phyloP scores from a whole-genome alignment of 2,329 filamentous ascomycete species.

The Penicillium thymicola region DNA sequence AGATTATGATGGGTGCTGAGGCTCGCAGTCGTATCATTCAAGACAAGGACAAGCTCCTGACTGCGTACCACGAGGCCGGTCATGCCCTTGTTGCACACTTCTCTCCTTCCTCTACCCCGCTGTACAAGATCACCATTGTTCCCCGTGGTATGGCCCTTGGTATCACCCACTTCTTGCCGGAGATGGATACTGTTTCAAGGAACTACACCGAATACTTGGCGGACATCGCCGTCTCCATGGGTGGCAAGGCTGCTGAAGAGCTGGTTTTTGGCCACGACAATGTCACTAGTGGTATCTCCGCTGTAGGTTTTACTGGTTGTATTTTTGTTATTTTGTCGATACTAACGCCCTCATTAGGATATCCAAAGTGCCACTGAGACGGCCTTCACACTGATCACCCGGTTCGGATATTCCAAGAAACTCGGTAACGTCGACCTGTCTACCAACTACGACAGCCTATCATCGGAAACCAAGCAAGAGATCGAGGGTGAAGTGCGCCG shows the following conservation, averaged over 20 bases:
- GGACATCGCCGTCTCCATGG: conserved; percentile 74
- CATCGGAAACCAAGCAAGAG: conserved; percentile 76
- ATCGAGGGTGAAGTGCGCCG: conserved; percentile 88
- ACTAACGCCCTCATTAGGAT: conserved; percentile 55
- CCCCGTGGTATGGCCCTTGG: conserved; percentile 83
- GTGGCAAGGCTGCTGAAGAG: conserved; percentile 85
- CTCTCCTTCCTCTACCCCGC: conserved; percentile 67
- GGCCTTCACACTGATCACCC: conserved; percentile 84
- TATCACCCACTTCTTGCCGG: conserved; percentile 80
- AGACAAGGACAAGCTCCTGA: conserved; percentile 90
- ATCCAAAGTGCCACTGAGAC: conserved; percentile 76
- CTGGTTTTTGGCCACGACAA: conserved; percentile 87
- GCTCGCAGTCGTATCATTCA: conserved; percentile 84
- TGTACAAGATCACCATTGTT: conserved; percentile 98
- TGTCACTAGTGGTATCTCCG: conserved; percentile 82
- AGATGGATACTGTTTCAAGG: conserved; percentile 88
- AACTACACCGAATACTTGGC: conserved; percentile 82
- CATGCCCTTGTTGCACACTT: conserved; percentile 89
- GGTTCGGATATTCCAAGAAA: conserved; percentile 81
- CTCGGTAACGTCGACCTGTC: conserved; percentile 88
- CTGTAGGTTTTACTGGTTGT: conserved; percentile 52
- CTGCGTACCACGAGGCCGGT: conserved; percentile 94
- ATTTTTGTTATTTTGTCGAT: neutral
- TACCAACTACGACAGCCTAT: conserved; percentile 75
- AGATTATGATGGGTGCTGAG: conserved; percentile 95